Conservation (phyloP, 1,284 basidiomycete species). For the Apiotrichum montevideense region DNA sequence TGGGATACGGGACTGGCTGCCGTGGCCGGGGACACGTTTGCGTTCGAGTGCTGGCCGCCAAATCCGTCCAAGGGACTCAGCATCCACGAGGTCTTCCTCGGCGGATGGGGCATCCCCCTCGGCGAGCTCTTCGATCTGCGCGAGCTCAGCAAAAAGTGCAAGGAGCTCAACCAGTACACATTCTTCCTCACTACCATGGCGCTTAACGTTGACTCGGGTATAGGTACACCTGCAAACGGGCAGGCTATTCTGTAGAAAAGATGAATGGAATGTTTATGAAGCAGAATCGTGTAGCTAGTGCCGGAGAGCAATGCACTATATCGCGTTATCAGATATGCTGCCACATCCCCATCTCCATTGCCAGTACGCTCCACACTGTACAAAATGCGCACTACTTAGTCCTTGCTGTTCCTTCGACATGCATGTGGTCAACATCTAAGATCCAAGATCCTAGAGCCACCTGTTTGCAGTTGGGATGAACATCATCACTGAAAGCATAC, state of each 20-base stretch:
- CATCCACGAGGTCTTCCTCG: slow-evolving; percentile 34
- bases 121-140: slow-evolving; percentile 50
- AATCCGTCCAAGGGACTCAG: not conserved
- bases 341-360: no score
- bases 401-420: no score
- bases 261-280: not conserved
- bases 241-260: slow-evolving; percentile 35
- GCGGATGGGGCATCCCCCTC: slow-evolving; percentile 40
- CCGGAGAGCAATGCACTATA: no score
- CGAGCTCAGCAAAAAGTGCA: slow-evolving; percentile 38
- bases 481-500: no score
- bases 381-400: no score
- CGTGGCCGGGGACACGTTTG: slow-evolving; percentile 44
- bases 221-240: slow-evolving; percentile 48
- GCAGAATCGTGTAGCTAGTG: no score
- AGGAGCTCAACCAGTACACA: slow-evolving; percentile 36
- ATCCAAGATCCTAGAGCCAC: no score
- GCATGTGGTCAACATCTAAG: no score
- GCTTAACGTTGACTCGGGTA: slow-evolving; percentile 46
- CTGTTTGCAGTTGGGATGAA: no score
- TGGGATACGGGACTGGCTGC: slow-evolving; percentile 50
- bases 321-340: no score
- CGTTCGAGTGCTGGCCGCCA: slow-evolving; percentile 31
- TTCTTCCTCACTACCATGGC: slow-evolving; percentile 48
- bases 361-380: no score